Base-by-base conservation (phyloP, 495 filamentous ascomycete genomes). In the Penicillium roqueforti region DNA sequence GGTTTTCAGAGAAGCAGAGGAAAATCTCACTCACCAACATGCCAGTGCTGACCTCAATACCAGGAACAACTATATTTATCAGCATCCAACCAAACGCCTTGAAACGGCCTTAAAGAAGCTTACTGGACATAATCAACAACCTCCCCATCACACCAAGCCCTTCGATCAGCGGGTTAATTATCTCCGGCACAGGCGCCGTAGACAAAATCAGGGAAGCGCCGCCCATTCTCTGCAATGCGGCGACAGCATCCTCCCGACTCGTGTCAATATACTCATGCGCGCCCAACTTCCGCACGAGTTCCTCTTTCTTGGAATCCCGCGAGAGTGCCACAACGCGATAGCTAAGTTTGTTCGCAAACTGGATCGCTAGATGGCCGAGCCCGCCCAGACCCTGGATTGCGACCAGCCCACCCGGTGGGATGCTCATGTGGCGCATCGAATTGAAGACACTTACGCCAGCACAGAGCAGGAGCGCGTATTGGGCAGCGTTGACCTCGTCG, bases 221-320 rank as follows among this genome's bases (percentile, higher is more conserved):
- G 22, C 86, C 85, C 20, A 88, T 51, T 28, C 70, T 72, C 22
- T 78, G 67, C 25, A 89, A 69, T 16, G 70, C 75, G 51, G 71
- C 61, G 4, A 67, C 76, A 1, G 72, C 62, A 53, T 87, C 79
- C 20, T 74, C 72, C 46, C 76, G 77, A 57, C 73, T 78, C 14
- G 71, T 70, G 66, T 89, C 83, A 58, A 89, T 76, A 67, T 87
- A 88, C 45, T 83, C 79, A 58, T 81, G 83, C 0, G 87, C 87
- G 14, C 87, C 87, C 5, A 89, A 73, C 61, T 84, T 45, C 9
- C 68, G 62, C 0, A 82, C 85, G 54, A 86, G 83, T 29, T 76
- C 65, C 44, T 80, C 70, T 74, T 90, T 89, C 26, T 65, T 56
- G 31, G 67, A 69, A 32, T 80, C 79, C 8, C 76, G 74, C 23